These are phyloP conservation scores for Exophiala oligosperma DNA, from an alignment of 2,329 filamentous ascomycete genomes.

Conservation along the genomic window DNA sequence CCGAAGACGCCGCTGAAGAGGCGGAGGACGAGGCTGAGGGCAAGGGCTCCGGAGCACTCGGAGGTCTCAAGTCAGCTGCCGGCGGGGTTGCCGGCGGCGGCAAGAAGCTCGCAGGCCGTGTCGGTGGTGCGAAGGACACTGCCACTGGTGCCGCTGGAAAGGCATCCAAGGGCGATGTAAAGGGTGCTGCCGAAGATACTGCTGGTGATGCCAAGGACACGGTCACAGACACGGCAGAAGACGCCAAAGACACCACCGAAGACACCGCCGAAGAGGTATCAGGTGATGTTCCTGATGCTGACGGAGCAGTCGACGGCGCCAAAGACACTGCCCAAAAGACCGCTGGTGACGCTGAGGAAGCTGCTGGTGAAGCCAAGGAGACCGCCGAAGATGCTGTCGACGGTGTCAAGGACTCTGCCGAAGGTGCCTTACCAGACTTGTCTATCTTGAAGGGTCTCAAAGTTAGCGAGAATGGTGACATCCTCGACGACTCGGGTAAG, in stretches of 20 bases:
- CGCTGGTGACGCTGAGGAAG: constrained; percentile 22
- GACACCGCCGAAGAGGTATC: constrained; percentile 19
- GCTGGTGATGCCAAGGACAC: constrained; percentile 36
- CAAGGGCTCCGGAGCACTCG: constrained; percentile 28
- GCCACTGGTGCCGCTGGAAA: constrained; percentile 30
- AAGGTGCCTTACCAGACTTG: constrained; percentile 29
- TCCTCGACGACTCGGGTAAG: constrained; percentile 38
- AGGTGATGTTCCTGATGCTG: constrained; percentile 31
- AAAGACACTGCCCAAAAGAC: constrained; percentile 45
- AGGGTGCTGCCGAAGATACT: constrained; percentile 24
- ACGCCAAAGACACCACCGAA: constrained; percentile 15
- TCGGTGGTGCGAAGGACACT: constrained; percentile 26
- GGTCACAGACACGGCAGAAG: constrained; percentile 44
- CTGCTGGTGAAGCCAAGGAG: constrained; percentile 24
- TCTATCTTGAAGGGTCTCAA: constrained; percentile 41
- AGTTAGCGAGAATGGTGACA: constrained; percentile 39
- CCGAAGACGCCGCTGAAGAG: constrained; percentile 52
- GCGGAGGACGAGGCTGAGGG: constrained; percentile 31
- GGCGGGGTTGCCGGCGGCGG: constrained; percentile 22
- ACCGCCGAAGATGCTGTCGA: constrained; percentile 17
- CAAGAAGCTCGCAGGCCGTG: constrained; percentile 32
- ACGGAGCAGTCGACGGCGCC: constrained; percentile 51
- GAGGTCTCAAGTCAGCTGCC: constrained; percentile 19
- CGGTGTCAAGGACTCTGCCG: constrained; percentile 17
- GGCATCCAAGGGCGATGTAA: constrained; percentile 25